Base-by-base conservation (phyloP, 2,329 filamentous ascomycete species). In the Clarireedia sp. region DNA sequence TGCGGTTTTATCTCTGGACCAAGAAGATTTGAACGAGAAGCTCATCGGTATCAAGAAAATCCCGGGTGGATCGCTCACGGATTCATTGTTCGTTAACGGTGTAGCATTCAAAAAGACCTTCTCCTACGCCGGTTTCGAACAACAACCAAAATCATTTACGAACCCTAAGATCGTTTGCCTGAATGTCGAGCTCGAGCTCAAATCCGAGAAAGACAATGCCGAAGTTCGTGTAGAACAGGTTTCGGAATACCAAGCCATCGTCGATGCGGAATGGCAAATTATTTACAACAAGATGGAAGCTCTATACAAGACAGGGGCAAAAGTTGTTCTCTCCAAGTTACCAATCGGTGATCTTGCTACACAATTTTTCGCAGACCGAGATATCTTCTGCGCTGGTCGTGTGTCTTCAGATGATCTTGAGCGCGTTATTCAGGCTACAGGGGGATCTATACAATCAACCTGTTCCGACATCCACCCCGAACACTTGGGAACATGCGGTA, bases 71-170 rank as follows among this genome's bases (percentile, higher is more conserved):
- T 95, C 90, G 38, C 82, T 99, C 33, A 94, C 96, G 68, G 94
- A 97, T 61, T 96, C 92, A 2, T 82, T 96, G 41, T 97, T 97
- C 73, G 87, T 99, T 69, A 94, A 97, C 72, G 94, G 94, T 69
- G 94, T 99, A 60, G 92, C 94, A 37, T 99, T 99, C 80, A 97
- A 97, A 79, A 99, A 99, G 83, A 99, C 94, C 5, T 99, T 99
- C 73, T 91, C 92, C 51, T 99, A 99, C 70, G 94, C 94, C 65
- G 94, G 94, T 69, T 99, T 99, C 75, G 94, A 99, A 76, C 94
- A 99, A 76, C 94, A 99, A 76, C 94, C 94, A 63, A 99, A 99
- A 75, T 85, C 82, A 7, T 97, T 99, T 78, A 84, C 81, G 70
- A 83, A 96, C 74, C 94, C 94, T 59, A 95, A 95, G 79, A 95